Evolutionary conservation across 768 basidiomycete species (phyloP).

Genomic region (Trametes punicea): DNA sequence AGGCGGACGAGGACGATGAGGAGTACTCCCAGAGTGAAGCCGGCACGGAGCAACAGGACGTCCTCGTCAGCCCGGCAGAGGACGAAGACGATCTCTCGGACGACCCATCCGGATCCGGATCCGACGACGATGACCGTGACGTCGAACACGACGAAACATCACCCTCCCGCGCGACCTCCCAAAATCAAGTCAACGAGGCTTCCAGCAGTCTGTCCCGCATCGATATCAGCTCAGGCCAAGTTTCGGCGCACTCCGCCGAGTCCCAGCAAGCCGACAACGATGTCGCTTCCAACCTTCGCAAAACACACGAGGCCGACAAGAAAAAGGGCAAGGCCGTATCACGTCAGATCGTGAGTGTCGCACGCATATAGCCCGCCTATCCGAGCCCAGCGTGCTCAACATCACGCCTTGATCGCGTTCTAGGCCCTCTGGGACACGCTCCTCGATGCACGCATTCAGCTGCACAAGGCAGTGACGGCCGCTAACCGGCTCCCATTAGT

Average conservation of each 20-base stretch:
- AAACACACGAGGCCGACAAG: constrained; percentile 64
- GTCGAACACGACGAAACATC: constrained; percentile 21
- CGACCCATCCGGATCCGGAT: constrained; percentile 1
- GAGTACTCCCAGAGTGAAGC: background rate
- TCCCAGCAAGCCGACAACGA: constrained; percentile 35
- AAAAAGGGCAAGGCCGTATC: constrained; percentile 83
- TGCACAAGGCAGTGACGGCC: constrained; percentile 75
- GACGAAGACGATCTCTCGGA: constrained; percentile 22
- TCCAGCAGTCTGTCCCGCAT: constrained; percentile 3
- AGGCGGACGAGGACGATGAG: background rate
- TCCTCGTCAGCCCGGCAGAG: background rate
- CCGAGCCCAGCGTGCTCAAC: background rate
- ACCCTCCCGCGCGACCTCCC: background rate
- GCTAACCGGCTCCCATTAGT: constrained; percentile 68
- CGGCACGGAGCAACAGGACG: constrained; percentile 14
- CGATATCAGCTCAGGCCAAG: background rate
- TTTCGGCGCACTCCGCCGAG: too few relatives aligned
- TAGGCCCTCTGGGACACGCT: constrained; percentile 85
- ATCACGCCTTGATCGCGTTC: background rate
- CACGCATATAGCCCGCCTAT: background rate
- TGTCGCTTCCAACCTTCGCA: constrained; percentile 50
- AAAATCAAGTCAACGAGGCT: constrained; percentile 6
- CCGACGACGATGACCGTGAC: too few relatives aligned
- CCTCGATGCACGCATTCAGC: constrained; percentile 84
- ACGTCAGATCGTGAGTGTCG: constrained; percentile 64